A percentile compares a stretch with the other conserved stretches of the same genome.
phyloP scores from a whole-genome alignment of 2,329 filamentous ascomycete genomes.

The Claviceps paspali region DNA sequence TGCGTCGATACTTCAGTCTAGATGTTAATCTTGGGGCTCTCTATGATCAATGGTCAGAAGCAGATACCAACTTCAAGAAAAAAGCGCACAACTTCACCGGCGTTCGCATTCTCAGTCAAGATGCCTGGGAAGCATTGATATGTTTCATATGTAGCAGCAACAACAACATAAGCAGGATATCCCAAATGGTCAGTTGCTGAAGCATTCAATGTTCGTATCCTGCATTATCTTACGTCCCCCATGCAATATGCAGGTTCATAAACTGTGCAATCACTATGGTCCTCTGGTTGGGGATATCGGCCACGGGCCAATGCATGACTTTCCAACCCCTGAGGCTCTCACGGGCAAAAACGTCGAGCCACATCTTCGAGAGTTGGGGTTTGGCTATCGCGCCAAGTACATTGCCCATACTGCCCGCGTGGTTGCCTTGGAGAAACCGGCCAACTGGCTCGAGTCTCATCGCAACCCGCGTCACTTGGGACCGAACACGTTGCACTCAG shows the following conservation, averaged over 20 bases:
- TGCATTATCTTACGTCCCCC: not conserved
- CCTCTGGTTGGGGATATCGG: slow-evolving; percentile 56
- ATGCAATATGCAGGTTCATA: slow-evolving; percentile 48
- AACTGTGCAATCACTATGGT: slow-evolving; percentile 77
- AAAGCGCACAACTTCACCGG: slow-evolving; percentile 79
- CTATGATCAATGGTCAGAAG: slow-evolving; percentile 74
- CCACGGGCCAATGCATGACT: slow-evolving; percentile 67
- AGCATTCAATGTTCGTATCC: no score
- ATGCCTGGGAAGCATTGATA: slow-evolving; percentile 87
- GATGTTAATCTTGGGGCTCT: slow-evolving; percentile 57
- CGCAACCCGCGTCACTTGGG: slow-evolving; percentile 59
- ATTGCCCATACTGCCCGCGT: slow-evolving; percentile 73
- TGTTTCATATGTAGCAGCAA: slow-evolving; percentile 98
- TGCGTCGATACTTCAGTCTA: slow-evolving; percentile 80
- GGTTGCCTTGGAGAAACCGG: slow-evolving; percentile 49
- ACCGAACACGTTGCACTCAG: slow-evolving; percentile 25
- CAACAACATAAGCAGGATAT: slow-evolving; percentile 92
- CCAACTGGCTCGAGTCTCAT: slow-evolving; percentile 62
- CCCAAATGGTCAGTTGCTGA: slow-evolving; percentile 59
- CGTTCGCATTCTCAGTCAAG: slow-evolving; percentile 82
- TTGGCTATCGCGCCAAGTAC: slow-evolving; percentile 90
- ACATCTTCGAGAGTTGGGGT: slow-evolving; percentile 68
- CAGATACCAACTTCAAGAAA: slow-evolving; percentile 77
- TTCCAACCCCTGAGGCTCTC: slow-evolving; percentile 64
- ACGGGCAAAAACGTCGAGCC: slow-evolving; percentile 60